Conservation (phyloP, 495 filamentous ascomycete genomes). For the Xeromyces bisporus region DNA sequence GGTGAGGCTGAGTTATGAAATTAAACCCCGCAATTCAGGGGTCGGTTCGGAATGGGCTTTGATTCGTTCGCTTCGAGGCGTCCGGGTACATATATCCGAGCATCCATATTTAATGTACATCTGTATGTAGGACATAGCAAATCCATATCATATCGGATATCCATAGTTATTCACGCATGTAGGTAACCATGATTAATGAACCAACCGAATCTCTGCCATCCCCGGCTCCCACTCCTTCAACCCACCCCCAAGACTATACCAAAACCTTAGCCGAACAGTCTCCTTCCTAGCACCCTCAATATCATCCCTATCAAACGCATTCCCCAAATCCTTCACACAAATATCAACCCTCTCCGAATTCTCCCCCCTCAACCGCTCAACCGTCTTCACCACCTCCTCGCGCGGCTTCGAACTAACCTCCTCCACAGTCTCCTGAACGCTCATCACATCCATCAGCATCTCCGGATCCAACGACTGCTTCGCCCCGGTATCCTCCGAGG, state of each 20-base stretch:
- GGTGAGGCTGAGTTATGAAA: too few relatives aligned
- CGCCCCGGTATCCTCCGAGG: constrained; percentile 48
- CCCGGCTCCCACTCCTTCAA: constrained; percentile 73
- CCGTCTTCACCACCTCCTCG: constrained; percentile 43
- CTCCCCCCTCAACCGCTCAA: constrained; percentile 40
- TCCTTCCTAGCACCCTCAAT: constrained; percentile 47
- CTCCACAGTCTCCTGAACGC: constrained; percentile 72
- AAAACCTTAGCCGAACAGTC: constrained; percentile 70
- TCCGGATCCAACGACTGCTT: constrained; percentile 47
- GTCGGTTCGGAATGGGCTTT: too few relatives aligned
- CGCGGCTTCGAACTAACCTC: constrained; percentile 20
- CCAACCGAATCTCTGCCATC: constrained; percentile 40
- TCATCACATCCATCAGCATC: constrained; percentile 75
- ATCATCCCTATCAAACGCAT: constrained; percentile 50
- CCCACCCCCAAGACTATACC: constrained; percentile 73
- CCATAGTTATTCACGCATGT: neutral
- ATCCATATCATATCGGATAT: too few relatives aligned
- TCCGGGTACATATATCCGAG: too few relatives aligned
- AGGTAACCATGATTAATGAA: too few relatives aligned
- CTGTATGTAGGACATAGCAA: too few relatives aligned
- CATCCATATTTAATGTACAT: too few relatives aligned
- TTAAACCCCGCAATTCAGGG: too few relatives aligned
- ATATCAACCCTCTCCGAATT: constrained; percentile 51
- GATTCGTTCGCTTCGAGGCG: too few relatives aligned
- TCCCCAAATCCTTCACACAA: constrained; percentile 40